Base-by-base conservation (phyloP, 495 filamentous ascomycete genomes). In the Aspergillus nanangensis region DNA sequence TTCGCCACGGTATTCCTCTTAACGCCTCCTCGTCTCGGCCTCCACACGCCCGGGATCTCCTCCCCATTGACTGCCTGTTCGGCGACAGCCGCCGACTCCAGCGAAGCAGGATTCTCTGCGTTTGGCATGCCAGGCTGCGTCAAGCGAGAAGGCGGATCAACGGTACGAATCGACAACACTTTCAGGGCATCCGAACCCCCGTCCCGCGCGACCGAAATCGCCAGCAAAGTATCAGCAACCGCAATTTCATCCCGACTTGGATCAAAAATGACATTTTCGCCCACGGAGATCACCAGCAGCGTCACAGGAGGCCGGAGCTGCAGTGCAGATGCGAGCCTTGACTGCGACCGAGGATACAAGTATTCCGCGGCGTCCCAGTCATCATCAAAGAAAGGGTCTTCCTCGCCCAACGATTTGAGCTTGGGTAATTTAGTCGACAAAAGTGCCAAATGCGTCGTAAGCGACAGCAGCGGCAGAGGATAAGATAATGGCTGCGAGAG, bases 341-440 rank as follows among this genome's bases (percentile, higher is more conserved):
- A 42, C 23, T 48, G 50, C 34, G 61, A 44, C 29, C 77, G 71
- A 1, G 86, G 80, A 69, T 91, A 99, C 17, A 99, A 73, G 40
- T 82, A 80, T 31, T 80, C 64, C 2, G 90, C 79, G 25, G 82
- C 86, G 27, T 82, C 86, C 94, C 94, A 99, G 67, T 99, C 93
- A 69, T 99, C 94, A 72, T 96, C 85, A 72, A 99, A 97, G 56
- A 95, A 82, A 2, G 94, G 94, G 57, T 99, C 94, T 69, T 99
- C 93, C 60, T 95, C 90, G 43, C 75, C 75, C 57, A 90, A 82
- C 18, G 88, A 94, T 59, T 87, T 86, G 18, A 94, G 71, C 23
- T 82, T 78, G 14, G 93, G 93, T 2, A 97, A 79, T 45, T 86
- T 84, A 5, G 92, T 88, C 32, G 85, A 80, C 38, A 95, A 82